Base-by-base conservation (phyloP, 2,329 filamentous ascomycete species). In the Apiospora rasikravindrae region DNA sequence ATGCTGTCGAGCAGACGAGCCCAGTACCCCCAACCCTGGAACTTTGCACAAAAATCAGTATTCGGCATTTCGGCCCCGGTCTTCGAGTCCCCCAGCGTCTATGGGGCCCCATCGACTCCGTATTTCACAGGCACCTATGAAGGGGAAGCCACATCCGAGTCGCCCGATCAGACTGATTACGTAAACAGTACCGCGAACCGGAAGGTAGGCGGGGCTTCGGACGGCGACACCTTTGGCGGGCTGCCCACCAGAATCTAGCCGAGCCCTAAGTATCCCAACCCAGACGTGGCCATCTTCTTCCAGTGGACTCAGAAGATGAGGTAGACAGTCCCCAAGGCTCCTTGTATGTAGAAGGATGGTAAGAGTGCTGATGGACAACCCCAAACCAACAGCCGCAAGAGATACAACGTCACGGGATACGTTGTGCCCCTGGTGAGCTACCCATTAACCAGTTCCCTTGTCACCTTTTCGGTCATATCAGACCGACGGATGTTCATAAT, bases 1-100 rank as follows among this genome's bases (percentile, higher is more conserved):
- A 16, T 14, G 10, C 7, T 10, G 24, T 16, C 33, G 2, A 22
- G 10, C 14, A 1, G 2, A 37, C 33, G 37, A 11, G 29, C 0
- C 0, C 10, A 6, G 7, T 10, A 13, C n/a, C 19, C 1, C 19
- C n/a, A 5, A 64, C 29, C 0, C 4, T 10, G 8, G 13, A 19
- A 61, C 5, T 4, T 5, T n/a, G 16, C 29, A n/a, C n/a, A 10
- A 0, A 1, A 14, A n/a, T n/a, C 22, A 64, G 57, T 64, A 5
- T 64, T 64, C 33, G 29, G 40, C 22, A 40, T 64, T 4, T 64
- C 57, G 3, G 57, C 57, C 10, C 57, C 57, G 4, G 57, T 64
- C 19, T 64, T n/a, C 33, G 29, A 64, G 6, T 33, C 57, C 29
- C 57, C 57, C 19, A 64, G 29, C 19, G 57, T 64, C 29, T 40